Evolutionary conservation across 352 stramenopile genomes (phyloP).

Genomic region (Globisporangium canariense): DNA sequence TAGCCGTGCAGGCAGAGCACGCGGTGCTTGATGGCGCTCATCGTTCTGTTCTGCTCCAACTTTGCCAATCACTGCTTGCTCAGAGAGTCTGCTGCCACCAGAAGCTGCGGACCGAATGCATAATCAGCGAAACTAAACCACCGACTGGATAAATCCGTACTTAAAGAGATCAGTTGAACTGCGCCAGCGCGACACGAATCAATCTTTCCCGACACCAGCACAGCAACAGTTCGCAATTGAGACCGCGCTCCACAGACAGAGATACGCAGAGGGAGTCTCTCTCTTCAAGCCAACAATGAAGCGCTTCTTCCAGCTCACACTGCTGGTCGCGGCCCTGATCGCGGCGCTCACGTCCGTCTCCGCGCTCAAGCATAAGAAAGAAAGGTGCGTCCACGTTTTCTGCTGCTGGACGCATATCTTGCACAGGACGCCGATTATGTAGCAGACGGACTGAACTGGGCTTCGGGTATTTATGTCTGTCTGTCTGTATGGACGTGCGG

Average conservation of each 20-base stretch:
- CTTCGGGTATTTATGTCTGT: background rate
- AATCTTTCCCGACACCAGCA: constrained; percentile 4
- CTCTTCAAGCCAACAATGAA: background rate
- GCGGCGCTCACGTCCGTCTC: constrained; percentile 17
- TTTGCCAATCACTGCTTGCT: constrained; percentile 5
- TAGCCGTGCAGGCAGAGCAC: constrained; percentile 85
- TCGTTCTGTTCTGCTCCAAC: background rate
- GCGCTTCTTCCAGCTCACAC: constrained; percentile 22
- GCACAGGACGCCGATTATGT: background rate
- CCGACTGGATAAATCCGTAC: background rate
- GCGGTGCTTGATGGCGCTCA: constrained; percentile 49
- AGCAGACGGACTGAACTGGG: background rate
- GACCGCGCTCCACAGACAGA: background rate
- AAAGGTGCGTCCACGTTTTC: constrained; percentile 28
- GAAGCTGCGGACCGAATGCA: background rate
- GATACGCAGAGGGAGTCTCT: background rate
- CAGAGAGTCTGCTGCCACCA: constrained; percentile 1
- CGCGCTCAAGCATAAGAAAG: constrained; percentile 36
- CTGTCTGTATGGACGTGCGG: background rate
- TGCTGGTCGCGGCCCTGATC: constrained; percentile 33
- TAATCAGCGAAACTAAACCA: background rate
- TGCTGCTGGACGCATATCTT: background rate
- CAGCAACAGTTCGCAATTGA: constrained; percentile 7
- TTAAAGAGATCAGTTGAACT: background rate
- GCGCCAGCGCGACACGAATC: constrained; percentile 8